A percentile compares a stretch with the other conserved stretches of the same genome.
These are phyloP conservation scores for Chalaropsis thielavioides DNA, from an alignment of 2,329 filamentous ascomycete genomes.

Conservation along the genomic window DNA sequence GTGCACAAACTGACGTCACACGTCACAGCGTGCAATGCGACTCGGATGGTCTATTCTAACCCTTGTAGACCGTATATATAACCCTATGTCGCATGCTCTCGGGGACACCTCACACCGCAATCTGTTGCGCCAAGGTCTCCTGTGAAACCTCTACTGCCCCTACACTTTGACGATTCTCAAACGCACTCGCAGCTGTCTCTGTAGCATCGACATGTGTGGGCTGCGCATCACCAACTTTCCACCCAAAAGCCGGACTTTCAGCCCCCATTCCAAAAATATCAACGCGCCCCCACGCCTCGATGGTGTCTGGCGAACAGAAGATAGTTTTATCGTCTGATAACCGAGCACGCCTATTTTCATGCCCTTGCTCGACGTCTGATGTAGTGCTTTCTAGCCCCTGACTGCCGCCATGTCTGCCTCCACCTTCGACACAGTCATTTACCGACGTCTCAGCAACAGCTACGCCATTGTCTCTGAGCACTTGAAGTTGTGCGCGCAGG, in stretches of 20 bases:
- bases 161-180: conserved; percentile 2
- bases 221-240: conserved; percentile 10
- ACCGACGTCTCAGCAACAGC: conserved; percentile 36
- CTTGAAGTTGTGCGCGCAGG: conserved; percentile 41
- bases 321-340: conserved; percentile 34
- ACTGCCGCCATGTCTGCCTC: conserved; percentile 16
- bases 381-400: background rate
- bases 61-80: background rate
- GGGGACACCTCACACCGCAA: background rate
- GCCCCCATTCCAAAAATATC: conserved; percentile 12
- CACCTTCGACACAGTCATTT: conserved; percentile 35
- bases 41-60: too few relatives aligned
- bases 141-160: background rate
- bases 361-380: background rate
- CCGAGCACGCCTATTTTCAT: conserved; percentile 17
- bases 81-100: background rate
- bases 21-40: too few relatives aligned
- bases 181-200: background rate
- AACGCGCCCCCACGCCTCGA: conserved; percentile 12
- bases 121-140: background rate
- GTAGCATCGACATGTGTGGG: background rate
- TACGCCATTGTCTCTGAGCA: conserved; percentile 37
- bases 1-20: too few relatives aligned
- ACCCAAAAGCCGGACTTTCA: conserved; percentile 16
- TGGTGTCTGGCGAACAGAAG: conserved; percentile 28